These are phyloP conservation scores for Marasmius sp. DNA, from an alignment of 1,284 basidiomycete genomes.

Conservation along the genomic window DNA sequence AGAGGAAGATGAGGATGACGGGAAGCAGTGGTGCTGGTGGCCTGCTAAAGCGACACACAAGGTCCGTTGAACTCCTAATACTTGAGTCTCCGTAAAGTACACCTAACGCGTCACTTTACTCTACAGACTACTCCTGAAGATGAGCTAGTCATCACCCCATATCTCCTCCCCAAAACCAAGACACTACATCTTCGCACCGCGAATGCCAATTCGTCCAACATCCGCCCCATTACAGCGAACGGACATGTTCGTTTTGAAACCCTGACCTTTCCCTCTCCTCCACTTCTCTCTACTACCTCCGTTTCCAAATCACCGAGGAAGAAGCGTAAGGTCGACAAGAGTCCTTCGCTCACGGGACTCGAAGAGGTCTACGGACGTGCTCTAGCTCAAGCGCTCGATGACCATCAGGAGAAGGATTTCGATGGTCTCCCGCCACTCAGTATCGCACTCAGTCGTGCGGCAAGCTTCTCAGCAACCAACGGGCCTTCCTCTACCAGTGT, in stretches of 20 bases:
- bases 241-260: constrained; percentile 27
- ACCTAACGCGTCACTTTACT: not conserved
- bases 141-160: not conserved
- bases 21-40: constrained; percentile 41
- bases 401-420: constrained; percentile 31
- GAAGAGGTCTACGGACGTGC: constrained; percentile 41
- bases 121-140: not conserved
- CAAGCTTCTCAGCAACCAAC: constrained; percentile 22
- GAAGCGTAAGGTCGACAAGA: constrained; percentile 35
- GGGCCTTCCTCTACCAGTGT: constrained; percentile 6
- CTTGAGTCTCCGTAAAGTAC: not conserved
- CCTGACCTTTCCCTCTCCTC: constrained; percentile 30
- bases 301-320: constrained; percentile 37
- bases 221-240: constrained; percentile 25
- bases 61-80: not conserved
- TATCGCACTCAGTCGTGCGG: constrained; percentile 28
- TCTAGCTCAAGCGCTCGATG: constrained; percentile 32
- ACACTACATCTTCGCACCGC: constrained; percentile 2
- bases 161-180: not conserved
- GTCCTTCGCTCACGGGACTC: constrained; percentile 13
- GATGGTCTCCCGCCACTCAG: constrained; percentile 43
- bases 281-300: constrained; percentile 18
- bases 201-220: constrained; percentile 19
- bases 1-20: constrained; percentile 18
- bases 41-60: constrained; percentile 41